Evolutionary conservation across 2,329 filamentous ascomycete genomes (phyloP), one percentile per base, ranked within the genome.

Genomic region (Arthrinium phaeospermum): DNA sequence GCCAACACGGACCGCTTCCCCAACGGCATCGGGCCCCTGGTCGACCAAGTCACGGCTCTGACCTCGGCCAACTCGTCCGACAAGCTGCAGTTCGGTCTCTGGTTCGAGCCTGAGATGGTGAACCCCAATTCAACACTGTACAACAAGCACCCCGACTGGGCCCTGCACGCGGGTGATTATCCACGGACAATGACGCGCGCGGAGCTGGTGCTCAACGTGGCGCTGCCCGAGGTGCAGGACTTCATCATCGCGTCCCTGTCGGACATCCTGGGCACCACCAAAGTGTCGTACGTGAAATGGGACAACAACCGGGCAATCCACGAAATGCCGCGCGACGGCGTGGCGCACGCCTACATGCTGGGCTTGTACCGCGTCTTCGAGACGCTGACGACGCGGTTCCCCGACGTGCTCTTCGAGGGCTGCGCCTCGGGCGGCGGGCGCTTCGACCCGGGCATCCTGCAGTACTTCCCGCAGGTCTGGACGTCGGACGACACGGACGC

Each of bases 21-120:
- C 0, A 77, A 88, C 6, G 91, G 90, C 0, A 79, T 92, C 0
- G 79, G 79, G 0, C 81, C 86, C 0, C 85, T 91, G 1, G 86
- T 91, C 1, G 79, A 85, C 0, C 82, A 85, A 5, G 83, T 91
- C 46, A 70, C 68, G 1, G 37, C 49, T 5, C 24, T 41, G 4
- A 27, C 64, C 13, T 45, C 67, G 2, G 79, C 83, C 2, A 86
- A 87, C 44, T 83, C 86, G 0, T 83, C 85, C 0, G 81, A 83
- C 0, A 83, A 86, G 1, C 79, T 92, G 67, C 83, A 86, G 16
- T 92, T 92, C 74, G 91, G 91, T 22, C 84, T 92, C 4, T 92
- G 91, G 91, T 85, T 92, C 2, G 91, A 92, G 77, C 90, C 90
- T 0, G 91, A 92, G 75, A 92, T 92, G 91, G 87, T 92, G 69